These are phyloP conservation scores for Phaeomoniella chlamydospora DNA, from an alignment of 2,329 filamentous ascomycete species.

Conservation along the genomic window DNA sequence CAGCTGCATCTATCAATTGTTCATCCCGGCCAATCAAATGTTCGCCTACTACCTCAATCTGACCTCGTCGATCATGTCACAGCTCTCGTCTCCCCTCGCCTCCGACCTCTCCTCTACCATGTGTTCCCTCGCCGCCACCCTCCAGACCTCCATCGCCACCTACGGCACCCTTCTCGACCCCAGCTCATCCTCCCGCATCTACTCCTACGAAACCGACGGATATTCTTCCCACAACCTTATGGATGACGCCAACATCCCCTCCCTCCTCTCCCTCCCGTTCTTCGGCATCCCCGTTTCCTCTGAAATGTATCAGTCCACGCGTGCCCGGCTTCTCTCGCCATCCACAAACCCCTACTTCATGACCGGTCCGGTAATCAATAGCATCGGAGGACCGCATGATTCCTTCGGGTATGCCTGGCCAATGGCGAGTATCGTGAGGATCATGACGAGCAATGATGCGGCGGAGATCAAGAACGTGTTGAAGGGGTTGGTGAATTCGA, in stretches of 20 bases:
- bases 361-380: constrained; percentile 31
- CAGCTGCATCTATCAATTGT: constrained; percentile 80
- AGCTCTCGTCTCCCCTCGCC: constrained; percentile 48
- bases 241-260: constrained; percentile 51
- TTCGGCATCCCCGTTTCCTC: constrained; percentile 36
- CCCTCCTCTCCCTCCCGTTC: constrained; percentile 45
- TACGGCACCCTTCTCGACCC: constrained; percentile 44
- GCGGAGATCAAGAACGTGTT: constrained; percentile 24
- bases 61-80: constrained; percentile 41
- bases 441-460: constrained; percentile 31
- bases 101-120: constrained; percentile 57
- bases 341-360: constrained; percentile 34
- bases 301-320: constrained; percentile 26
- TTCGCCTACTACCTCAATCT: constrained; percentile 76
- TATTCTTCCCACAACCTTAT: constrained; percentile 46
- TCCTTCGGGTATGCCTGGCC: constrained; percentile 34
- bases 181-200: constrained; percentile 39
- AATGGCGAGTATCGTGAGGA: constrained; percentile 35
- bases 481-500: constrained; percentile 29
- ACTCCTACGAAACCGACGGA: constrained; percentile 49
- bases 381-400: constrained; percentile 32
- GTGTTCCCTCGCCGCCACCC: constrained; percentile 34
- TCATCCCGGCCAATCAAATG: constrained; percentile 91
- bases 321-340: constrained; percentile 28
- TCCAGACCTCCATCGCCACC: constrained; percentile 43